phyloP scores from a whole-genome alignment of 2,329 filamentous ascomycete species.

The Xylaria multiplex region DNA sequence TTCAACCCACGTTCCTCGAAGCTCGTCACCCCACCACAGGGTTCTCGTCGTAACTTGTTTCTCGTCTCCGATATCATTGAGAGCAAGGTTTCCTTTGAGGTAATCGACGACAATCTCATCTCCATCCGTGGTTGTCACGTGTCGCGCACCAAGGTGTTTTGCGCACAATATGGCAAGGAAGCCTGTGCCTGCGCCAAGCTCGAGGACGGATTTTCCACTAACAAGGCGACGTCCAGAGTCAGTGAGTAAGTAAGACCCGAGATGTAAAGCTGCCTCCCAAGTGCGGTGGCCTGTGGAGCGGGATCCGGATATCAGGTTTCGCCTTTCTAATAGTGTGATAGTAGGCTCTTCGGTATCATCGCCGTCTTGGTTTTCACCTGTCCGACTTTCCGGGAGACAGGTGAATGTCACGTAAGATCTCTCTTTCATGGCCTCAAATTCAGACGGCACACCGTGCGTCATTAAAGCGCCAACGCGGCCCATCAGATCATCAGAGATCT shows the following conservation, averaged over 20 bases:
- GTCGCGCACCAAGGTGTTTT: constrained; percentile 63
- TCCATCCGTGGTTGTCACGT: constrained; percentile 70
- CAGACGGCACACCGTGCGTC: constrained; percentile 50
- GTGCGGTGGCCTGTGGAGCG: constrained; percentile 74
- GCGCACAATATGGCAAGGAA: constrained; percentile 72
- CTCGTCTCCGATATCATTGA: constrained; percentile 57
- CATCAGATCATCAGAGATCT: constrained; percentile 71
- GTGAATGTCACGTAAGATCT: constrained; percentile 71
- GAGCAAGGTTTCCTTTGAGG: constrained; percentile 61
- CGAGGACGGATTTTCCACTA: constrained; percentile 64
- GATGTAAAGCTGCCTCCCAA: constrained; percentile 74
- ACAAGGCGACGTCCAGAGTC: constrained; percentile 57
- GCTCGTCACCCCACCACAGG: constrained; percentile 50
- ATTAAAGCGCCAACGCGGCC: constrained; percentile 64
- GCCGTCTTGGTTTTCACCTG: background rate
- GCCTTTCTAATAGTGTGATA: constrained; percentile 64
- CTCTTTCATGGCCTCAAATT: constrained; percentile 60
- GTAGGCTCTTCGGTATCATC: constrained; percentile 47
- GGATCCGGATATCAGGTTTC: constrained; percentile 64
- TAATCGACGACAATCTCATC: constrained; percentile 64
- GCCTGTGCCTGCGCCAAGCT: constrained; percentile 74
- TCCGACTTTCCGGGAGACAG: constrained; percentile 46
- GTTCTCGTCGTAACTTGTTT: constrained; percentile 42
- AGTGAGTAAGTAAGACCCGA: constrained; percentile 67
- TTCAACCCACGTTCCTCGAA: constrained; percentile 44